Evolutionary conservation across 2,329 filamentous ascomycete genomes (phyloP).

Genomic region (Arthrobotrys sinensis): DNA sequence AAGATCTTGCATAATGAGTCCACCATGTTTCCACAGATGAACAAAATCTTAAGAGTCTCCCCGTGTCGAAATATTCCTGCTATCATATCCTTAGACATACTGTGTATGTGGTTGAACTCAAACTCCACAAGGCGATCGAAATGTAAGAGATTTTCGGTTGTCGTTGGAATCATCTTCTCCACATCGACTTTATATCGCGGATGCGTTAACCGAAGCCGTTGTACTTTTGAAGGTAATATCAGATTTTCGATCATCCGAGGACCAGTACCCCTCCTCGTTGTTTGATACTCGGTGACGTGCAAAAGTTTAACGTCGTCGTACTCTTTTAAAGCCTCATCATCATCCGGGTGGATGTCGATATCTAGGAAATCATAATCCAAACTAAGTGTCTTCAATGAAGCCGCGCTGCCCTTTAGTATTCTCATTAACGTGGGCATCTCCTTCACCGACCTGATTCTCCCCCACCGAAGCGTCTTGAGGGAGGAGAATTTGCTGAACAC

Average conservation of each 20-base stretch:
- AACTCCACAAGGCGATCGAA: conserved; percentile 2
- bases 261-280: not conserved
- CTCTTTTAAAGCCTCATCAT: too few relatives aligned
- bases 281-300: not conserved
- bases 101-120: not conserved
- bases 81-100: not conserved
- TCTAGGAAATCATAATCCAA: not conserved
- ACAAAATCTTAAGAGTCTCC: not conserved
- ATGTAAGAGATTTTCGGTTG: too few relatives aligned
- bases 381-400: not conserved
- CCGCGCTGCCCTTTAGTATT: not conserved
- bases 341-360: not conserved
- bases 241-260: not conserved
- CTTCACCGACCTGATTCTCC: not conserved
- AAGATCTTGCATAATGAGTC: too few relatives aligned
- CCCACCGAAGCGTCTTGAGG: not conserved
- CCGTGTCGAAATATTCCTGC: not conserved
- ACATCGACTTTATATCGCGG: not conserved
- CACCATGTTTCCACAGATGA: not conserved
- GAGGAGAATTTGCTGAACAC: not conserved
- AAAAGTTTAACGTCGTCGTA: not conserved
- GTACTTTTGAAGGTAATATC: not conserved
- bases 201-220: not conserved
- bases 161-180: not conserved
- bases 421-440: not conserved